Conservation (phyloP, 306 rosid species). For the Crataegus laevigata region DNA sequence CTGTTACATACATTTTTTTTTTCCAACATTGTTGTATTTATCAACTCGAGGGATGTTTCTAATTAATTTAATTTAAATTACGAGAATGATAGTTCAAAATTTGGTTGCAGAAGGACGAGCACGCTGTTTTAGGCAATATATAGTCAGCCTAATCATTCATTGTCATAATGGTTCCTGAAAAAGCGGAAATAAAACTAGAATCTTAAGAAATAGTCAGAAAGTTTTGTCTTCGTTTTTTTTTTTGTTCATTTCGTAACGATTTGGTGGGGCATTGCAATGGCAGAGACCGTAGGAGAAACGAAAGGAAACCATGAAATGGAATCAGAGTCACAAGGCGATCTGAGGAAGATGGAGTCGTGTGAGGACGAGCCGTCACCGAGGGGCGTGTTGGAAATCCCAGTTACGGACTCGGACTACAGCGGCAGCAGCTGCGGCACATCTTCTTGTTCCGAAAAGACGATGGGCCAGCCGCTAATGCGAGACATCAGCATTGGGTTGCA, state of each 20-base stretch:
- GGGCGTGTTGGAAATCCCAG: constrained; percentile 56
- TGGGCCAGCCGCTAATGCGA: not conserved
- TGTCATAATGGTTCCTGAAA: constrained; percentile 1
- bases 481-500: constrained; percentile 25
- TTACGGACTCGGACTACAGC: constrained; percentile 46
- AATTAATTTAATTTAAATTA: no score
- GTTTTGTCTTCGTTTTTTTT: not conserved
- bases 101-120: no score
- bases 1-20: no score
- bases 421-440: constrained; percentile 6
- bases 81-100: no score
- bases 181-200: not conserved
- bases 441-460: constrained; percentile 16
- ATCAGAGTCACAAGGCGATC: not conserved
- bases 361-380: constrained; percentile 60
- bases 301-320: constrained; percentile 30
- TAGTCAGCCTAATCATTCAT: not conserved
- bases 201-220: not conserved
- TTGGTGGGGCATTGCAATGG: not conserved
- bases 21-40: no score
- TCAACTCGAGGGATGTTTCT: no score
- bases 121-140: no score
- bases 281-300: constrained; percentile 17
- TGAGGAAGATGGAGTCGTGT: constrained; percentile 8
- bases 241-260: not conserved